Evolutionary conservation across 768 basidiomycete species (phyloP).

Genomic region (Suillus hirtellus): DNA sequence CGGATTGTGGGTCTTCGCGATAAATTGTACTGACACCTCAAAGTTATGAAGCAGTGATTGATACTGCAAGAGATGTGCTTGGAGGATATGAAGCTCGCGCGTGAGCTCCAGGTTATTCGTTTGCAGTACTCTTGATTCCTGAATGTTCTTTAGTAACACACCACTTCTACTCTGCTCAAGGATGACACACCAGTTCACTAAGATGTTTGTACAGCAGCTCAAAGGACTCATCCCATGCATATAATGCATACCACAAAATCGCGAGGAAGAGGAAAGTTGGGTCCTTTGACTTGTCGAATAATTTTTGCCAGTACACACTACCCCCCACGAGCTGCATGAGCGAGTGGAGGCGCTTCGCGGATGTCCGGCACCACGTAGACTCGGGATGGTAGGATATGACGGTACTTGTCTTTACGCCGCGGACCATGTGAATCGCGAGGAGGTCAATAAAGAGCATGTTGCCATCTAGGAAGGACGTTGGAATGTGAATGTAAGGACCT

Average conservation of each 20-base stretch:
- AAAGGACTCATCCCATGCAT: slow-evolving; percentile 63
- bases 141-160: not conserved
- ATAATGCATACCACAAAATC: slow-evolving; percentile 59
- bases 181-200: slow-evolving; percentile 44
- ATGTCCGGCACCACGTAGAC: slow-evolving; percentile 12
- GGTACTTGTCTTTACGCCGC: slow-evolving; percentile 22
- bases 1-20: slow-evolving; percentile 50
- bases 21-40: slow-evolving; percentile 49
- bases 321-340: slow-evolving; percentile 32
- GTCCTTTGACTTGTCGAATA: slow-evolving; percentile 35
- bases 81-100: slow-evolving; percentile 53
- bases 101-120: slow-evolving; percentile 46
- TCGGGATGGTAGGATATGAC: slow-evolving; percentile 34
- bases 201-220: slow-evolving; percentile 53
- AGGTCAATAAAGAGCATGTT: slow-evolving; percentile 42
- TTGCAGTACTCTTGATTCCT: slow-evolving; percentile 48
- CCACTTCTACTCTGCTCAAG: not conserved
- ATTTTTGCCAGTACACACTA: slow-evolving; percentile 35
- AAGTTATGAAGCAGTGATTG: slow-evolving; percentile 55
- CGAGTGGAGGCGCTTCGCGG: slow-evolving; percentile 27
- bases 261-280: slow-evolving; percentile 57
- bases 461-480: slow-evolving; percentile 16
- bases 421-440: slow-evolving; percentile 54
- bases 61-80: slow-evolving; percentile 60
- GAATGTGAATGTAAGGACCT: not conserved